Conservation (phyloP, 768 basidiomycete genomes). For the Strobilomyces echinocephalus region DNA sequence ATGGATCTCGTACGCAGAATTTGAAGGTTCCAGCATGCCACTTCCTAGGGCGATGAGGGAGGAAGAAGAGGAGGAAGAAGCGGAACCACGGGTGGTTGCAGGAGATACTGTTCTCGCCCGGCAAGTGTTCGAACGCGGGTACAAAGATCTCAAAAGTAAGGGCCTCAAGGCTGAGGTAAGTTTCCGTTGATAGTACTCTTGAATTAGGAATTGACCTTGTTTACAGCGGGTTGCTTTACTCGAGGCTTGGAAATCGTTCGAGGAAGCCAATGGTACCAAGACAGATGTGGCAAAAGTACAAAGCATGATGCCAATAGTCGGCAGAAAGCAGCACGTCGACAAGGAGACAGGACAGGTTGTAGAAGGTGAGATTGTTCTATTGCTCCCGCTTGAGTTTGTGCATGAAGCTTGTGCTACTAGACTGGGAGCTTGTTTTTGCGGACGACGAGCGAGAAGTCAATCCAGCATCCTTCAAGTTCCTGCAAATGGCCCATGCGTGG, state of each 20-base stretch:
- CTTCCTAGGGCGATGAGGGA: constrained; percentile 60
- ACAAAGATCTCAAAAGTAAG: constrained; percentile 78
- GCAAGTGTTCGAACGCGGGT: constrained; percentile 79
- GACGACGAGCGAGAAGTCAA: constrained; percentile 95
- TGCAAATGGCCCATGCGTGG: constrained; percentile 95
- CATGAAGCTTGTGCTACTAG: constrained; percentile 42
- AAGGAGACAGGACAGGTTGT: constrained; percentile 80
- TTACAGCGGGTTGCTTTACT: constrained; percentile 82
- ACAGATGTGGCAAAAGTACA: constrained; percentile 79
- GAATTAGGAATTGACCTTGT: constrained; percentile 1
- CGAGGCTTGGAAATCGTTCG: constrained; percentile 94
- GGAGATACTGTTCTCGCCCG: constrained; percentile 70
- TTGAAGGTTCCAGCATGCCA: constrained; percentile 78
- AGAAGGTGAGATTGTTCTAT: constrained; percentile 54
- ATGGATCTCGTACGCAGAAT: constrained; percentile 93
- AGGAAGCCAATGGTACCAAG: constrained; percentile 70
- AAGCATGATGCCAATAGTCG: constrained; percentile 89
- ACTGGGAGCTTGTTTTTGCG: constrained; percentile 93
- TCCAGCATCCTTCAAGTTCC: constrained; percentile 90
- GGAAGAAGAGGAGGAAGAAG: constrained; percentile 61
- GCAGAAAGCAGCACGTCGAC: constrained; percentile 79
- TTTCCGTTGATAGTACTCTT: not conserved
- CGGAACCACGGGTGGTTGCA: constrained; percentile 52
- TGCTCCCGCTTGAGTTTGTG: not conserved
- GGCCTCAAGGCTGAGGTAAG: constrained; percentile 85